These are phyloP conservation scores for Micractinium sp. DNA, from an alignment of 139 green algal species.

Conservation along the genomic window DNA sequence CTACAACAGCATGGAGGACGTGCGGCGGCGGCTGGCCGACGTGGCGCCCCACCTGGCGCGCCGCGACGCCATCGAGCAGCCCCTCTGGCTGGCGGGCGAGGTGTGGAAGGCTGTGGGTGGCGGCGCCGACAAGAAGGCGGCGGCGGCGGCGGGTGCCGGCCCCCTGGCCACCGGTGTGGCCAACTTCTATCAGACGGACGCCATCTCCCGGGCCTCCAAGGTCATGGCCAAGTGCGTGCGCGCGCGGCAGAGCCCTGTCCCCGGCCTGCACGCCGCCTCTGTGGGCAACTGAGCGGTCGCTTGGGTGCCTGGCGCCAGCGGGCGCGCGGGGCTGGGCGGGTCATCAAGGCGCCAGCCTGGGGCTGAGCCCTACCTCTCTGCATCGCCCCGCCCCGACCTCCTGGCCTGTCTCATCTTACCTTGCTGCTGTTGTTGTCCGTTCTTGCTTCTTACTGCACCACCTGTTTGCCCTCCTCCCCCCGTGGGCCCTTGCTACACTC, in stretches of 20 bases:
- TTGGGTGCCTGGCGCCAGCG: not conserved
- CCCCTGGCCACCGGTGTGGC: constrained; percentile 74
- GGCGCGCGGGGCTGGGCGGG: not conserved
- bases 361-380: too few species aligned
- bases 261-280: constrained; percentile 8
- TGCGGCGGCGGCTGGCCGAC: constrained; percentile 80
- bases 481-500: not conserved
- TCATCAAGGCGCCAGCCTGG: too few species aligned
- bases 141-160: not conserved
- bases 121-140: not conserved
- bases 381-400: too few species aligned
- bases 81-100: constrained; percentile 92
- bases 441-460: not conserved
- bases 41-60: constrained; percentile 82
- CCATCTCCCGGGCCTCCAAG: constrained; percentile 85
- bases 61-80: constrained; percentile 70
- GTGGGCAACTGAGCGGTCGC: not conserved
- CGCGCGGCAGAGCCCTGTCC: constrained; percentile 7
- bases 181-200: constrained; percentile 99
- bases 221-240: constrained; percentile 94
- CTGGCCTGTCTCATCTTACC: not conserved
- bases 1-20: constrained; percentile 81
- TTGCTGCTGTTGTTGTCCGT: not conserved
- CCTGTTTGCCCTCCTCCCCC: not conserved
- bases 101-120: constrained; percentile 67